Evolutionary conservation across 1,139 yeast genomes (phyloP).

Genomic region (Sugiyamaella castrensis): DNA sequence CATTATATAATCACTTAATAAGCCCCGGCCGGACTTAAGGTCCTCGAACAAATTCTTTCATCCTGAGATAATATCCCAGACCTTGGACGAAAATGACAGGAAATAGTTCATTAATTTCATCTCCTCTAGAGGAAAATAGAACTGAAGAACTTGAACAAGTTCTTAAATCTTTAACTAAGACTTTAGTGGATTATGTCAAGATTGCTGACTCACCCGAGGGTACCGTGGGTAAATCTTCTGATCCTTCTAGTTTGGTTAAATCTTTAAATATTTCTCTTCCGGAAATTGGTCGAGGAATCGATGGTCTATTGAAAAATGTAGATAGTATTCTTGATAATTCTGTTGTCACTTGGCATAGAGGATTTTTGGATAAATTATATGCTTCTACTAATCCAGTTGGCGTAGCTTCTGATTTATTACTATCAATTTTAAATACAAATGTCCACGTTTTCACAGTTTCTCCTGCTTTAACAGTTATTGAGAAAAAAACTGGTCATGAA

Average conservation of each 20-base stretch:
- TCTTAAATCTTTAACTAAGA: constrained; percentile 39
- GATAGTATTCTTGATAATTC: constrained; percentile 63
- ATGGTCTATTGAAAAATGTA: constrained; percentile 48
- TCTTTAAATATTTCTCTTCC: constrained; percentile 35
- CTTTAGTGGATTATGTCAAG: constrained; percentile 42
- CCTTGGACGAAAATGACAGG: not conserved
- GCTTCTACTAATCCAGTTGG: constrained; percentile 87
- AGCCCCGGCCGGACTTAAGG: not conserved
- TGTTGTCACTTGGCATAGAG: constrained; percentile 84
- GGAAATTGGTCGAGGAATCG: constrained; percentile 38
- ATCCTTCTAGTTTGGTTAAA: constrained; percentile 39
- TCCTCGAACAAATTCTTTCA: not conserved
- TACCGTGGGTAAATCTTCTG: constrained; percentile 39
- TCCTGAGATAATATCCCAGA: too few species aligned
- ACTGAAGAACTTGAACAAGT: constrained; percentile 46
- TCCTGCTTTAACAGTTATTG: constrained; percentile 75
- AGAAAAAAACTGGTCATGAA: constrained; percentile 61
- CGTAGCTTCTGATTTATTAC: constrained; percentile 64
- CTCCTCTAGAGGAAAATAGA: constrained; percentile 39
- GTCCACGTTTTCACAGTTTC: constrained; percentile 85
- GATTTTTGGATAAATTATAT: constrained; percentile 78
- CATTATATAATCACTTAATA: not conserved
- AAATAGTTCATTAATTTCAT: not conserved
- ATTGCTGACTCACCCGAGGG: constrained; percentile 34
- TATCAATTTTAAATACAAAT: constrained; percentile 74